A percentile compares a stretch with the other conserved stretches of the same genome.
These are phyloP conservation scores for Domatiomyces globalis DNA, from an alignment of 2,329 filamentous ascomycete genomes.

Conservation along the genomic window DNA sequence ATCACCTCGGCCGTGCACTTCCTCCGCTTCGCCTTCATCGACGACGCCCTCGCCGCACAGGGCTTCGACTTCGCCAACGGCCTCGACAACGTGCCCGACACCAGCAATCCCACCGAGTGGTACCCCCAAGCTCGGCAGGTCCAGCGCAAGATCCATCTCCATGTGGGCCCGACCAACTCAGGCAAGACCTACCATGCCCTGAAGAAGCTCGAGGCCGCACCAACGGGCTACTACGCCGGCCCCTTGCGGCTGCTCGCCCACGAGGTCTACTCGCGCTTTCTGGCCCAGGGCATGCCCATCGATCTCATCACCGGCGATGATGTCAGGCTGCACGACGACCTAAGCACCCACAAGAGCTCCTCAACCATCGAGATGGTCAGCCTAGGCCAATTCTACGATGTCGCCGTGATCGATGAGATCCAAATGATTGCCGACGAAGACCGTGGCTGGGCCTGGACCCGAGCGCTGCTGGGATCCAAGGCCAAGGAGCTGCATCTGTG, in stretches of 20 bases:
- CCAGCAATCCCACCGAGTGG: conserved; percentile 86
- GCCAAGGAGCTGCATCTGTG: conserved; percentile 87
- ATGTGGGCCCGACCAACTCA: conserved; percentile 94
- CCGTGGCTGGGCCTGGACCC: conserved; percentile 88
- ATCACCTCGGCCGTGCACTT: neutral
- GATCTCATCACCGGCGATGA: conserved; percentile 86
- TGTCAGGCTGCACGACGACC: conserved; percentile 49
- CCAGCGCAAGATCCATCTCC: conserved; percentile 73
- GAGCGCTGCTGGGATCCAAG: conserved; percentile 72
- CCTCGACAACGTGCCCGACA: conserved; percentile 13
- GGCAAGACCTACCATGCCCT: conserved; percentile 95
- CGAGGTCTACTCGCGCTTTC: conserved; percentile 83
- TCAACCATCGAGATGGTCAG: conserved; percentile 91
- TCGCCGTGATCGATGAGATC: conserved; percentile 95
- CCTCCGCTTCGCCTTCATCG: conserved; percentile 14
- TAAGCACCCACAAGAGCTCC: conserved; percentile 43
- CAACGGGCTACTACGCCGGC: conserved; percentile 74
- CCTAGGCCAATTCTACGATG: conserved; percentile 50
- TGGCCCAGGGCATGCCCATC: conserved; percentile 60
- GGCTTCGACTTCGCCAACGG: conserved; percentile 1
- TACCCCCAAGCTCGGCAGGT: conserved; percentile 68
- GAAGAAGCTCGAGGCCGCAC: conserved; percentile 62
- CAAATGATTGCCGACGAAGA: conserved; percentile 79
- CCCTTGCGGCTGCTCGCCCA: conserved; percentile 79
- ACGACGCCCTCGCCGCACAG: conserved; percentile 9